Evolutionary conservation across 306 rosid genomes (phyloP).

Genomic region (Carpinus viminea): DNA sequence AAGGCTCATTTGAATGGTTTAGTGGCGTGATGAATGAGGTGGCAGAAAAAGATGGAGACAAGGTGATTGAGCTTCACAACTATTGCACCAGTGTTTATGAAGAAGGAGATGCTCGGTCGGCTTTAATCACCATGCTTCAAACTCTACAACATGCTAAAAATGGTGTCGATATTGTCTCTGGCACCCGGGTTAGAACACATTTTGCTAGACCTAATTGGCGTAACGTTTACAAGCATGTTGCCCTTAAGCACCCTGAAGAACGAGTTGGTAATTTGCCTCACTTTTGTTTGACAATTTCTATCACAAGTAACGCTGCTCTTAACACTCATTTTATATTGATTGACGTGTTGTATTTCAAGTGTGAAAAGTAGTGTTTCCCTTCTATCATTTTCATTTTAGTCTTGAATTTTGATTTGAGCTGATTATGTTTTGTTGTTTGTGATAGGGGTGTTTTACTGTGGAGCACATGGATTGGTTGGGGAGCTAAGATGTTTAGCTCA

Average conservation of each 20-base stretch:
- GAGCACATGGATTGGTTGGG: slow-evolving; percentile 63
- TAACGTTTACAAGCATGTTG: slow-evolving; percentile 60
- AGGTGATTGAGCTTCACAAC: slow-evolving; percentile 73
- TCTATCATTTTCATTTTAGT: neutral
- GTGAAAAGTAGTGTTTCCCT: no score
- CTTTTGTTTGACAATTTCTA: neutral
- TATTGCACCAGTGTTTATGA: slow-evolving; percentile 88
- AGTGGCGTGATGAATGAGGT: slow-evolving; percentile 86
- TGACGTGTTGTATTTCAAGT: no score
- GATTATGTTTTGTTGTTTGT: slow-evolving; percentile 15
- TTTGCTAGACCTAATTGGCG: slow-evolving; percentile 92
- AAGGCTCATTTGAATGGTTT: slow-evolving; percentile 92
- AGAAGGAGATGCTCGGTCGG: slow-evolving; percentile 91
- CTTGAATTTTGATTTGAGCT: neutral
- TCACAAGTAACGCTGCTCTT: no score
- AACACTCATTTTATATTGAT: no score
- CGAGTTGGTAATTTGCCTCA: slow-evolving; percentile 55
- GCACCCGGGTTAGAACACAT: slow-evolving; percentile 78
- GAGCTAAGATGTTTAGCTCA: slow-evolving; percentile 65
- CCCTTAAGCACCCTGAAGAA: slow-evolving; percentile 60
- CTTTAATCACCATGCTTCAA: slow-evolving; percentile 86
- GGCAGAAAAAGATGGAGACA: slow-evolving; percentile 62
- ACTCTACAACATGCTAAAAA: slow-evolving; percentile 75
- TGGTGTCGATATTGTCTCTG: slow-evolving; percentile 79
- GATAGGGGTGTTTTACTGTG: slow-evolving; percentile 90